phyloP scores from a whole-genome alignment of 257 asterid species.

The Verbena officinalis region DNA sequence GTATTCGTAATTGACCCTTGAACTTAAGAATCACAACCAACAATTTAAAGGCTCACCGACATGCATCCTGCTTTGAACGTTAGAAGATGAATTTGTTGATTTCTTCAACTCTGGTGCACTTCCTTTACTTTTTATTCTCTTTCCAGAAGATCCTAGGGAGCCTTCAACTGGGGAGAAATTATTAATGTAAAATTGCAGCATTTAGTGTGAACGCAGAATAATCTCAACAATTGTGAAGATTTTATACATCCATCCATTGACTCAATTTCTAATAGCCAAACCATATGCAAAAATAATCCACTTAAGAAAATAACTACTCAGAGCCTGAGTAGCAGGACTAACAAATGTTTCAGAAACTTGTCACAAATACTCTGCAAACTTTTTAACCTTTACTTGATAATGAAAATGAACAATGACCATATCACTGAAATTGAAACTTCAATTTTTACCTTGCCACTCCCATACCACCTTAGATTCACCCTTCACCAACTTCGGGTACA shows the following conservation, averaged over 20 bases:
- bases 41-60: conserved; percentile 39
- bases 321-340: neutral
- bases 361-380: no score
- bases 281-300: neutral
- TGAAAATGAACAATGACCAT: neutral
- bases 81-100: conserved; percentile 35
- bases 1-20: no score
- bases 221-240: neutral
- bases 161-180: conserved; percentile 55
- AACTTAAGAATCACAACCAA: neutral
- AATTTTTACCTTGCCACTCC: conserved; percentile 94
- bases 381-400: no score
- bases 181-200: neutral
- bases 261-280: conserved; percentile 9
- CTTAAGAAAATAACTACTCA: neutral
- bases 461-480: conserved; percentile 92
- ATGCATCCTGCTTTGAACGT: conserved; percentile 35
- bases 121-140: conserved; percentile 45
- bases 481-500: conserved; percentile 77
- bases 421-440: no score
- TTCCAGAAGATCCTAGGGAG: conserved; percentile 60
- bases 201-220: neutral
- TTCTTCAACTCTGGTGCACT: conserved; percentile 36
- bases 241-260: conserved; percentile 1
- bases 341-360: neutral